Evolutionary conservation across 192 early-diverging fungal genomes (phyloP).

Genomic region (Cetraspora pellucida): DNA sequence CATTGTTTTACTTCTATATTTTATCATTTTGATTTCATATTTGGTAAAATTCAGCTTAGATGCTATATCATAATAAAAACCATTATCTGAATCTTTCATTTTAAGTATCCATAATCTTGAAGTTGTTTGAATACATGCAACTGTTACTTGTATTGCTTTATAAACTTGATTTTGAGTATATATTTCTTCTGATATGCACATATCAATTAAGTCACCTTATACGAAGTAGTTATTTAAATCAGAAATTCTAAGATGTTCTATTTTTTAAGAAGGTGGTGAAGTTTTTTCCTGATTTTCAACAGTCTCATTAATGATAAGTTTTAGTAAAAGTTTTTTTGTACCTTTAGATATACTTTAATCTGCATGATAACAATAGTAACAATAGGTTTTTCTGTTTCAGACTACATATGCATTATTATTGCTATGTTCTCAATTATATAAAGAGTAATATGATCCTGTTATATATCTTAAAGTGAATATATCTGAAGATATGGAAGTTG

Average conservation of each 20-base stretch:
- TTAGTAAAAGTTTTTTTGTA: neutral
- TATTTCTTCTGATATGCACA: neutral
- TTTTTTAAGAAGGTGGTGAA: neutral
- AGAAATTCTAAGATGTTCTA: neutral
- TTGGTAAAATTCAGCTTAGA: neutral
- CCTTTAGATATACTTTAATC: neutral
- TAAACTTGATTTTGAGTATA: neutral
- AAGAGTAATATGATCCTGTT: neutral
- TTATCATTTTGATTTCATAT: constrained; percentile 7
- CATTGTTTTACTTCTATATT: neutral
- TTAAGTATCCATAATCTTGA: constrained; percentile 17
- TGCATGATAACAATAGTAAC: neutral
- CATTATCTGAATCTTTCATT: constrained; percentile 13
- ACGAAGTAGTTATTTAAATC: neutral
- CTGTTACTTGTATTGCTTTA: neutral
- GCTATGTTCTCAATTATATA: neutral
- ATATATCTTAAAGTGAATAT: neutral
- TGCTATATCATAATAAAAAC: constrained; percentile 1
- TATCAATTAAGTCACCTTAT: constrained; percentile 1
- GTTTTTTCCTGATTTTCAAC: neutral
- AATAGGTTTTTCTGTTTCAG: neutral
- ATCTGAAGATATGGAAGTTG: neutral
- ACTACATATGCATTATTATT: constrained; percentile 14
- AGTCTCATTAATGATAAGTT: neutral
- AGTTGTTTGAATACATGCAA: constrained; percentile 16